Evolutionary conservation across 768 basidiomycete species (phyloP), one percentile per base, ranked within the genome.

Genomic region (Mycena polygramma): DNA sequence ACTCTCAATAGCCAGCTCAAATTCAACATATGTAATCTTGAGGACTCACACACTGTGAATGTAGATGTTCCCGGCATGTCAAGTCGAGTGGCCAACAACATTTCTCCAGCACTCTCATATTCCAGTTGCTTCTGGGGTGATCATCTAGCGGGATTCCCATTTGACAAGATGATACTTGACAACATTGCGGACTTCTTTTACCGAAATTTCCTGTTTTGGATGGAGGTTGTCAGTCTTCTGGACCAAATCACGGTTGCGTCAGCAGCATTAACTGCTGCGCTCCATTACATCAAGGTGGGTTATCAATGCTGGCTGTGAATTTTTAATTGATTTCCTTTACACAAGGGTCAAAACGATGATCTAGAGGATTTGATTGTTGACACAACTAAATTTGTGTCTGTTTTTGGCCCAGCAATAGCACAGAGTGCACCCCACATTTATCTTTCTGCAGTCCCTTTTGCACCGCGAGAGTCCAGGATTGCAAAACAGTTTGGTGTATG

Each of bases 141-240:
- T 53, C 52, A 53, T 14, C 26, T 53, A 19, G 39, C 7, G 7
- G 39, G 39, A 39, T 7, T 13, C 13, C 7, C 7, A 39, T 13
- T 13, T 7, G 13, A 39, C 13, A 13, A 39, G 7, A 13, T 7
- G 7, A 39, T 39, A 7, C 7, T 39, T 13, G 13, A 39, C 8
- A 30, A 36, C 7, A 11, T 53, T 4, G 17, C 30, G 7, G 13
- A 39, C 7, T 55, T 55, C 0, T 17, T 55, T 10, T 3, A 36
- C 19, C 10, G 5, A 4, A 8, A 39, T 39, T 55, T 55, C 20
- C 54, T 55, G 2, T 39, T 37, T 22, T 55, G 54, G 54, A 19
- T 55, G 54, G 54, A 55, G 36, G 54, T 55, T 17, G 10, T 55
- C 36, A 55, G 54, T 55, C 54, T 55, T 20, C 36, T 15, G n/a